Evolutionary conservation across 306 rosid species (phyloP).

Genomic region (Quercus glauca): DNA sequence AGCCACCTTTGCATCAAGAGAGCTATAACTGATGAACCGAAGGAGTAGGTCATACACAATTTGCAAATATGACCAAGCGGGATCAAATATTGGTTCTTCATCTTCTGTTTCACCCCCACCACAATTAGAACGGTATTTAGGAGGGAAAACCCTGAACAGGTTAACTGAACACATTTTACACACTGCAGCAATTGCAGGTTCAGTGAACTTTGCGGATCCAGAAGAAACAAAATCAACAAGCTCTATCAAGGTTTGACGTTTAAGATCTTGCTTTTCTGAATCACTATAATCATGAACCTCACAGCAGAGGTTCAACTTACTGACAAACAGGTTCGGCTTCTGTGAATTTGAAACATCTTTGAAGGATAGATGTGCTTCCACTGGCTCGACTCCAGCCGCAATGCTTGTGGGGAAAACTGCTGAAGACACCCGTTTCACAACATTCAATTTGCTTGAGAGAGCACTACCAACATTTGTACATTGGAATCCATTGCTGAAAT

Average conservation of each 20-base stretch:
- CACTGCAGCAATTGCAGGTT: conserved; percentile 74
- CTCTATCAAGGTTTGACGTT: conserved; percentile 76
- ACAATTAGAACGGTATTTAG: conserved; percentile 65
- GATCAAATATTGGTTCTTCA: conserved; percentile 97
- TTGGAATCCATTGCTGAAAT: conserved; percentile 80
- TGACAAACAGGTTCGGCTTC: conserved; percentile 78
- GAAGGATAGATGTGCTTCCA: conserved; percentile 83
- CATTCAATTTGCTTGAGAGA: conserved; percentile 89
- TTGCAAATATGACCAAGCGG: conserved; percentile 92
- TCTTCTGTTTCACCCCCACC: conserved; percentile 80
- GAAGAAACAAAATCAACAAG: conserved; percentile 90
- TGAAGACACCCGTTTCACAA: conserved; percentile 91
- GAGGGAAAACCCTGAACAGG: conserved; percentile 92
- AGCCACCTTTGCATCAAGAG: conserved; percentile 83
- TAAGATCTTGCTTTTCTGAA: conserved; percentile 75
- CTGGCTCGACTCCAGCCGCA: conserved; percentile 73
- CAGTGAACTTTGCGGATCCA: conserved; percentile 85
- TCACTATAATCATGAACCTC: conserved; percentile 64
- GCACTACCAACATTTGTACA: conserved; percentile 95
- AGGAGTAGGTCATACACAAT: conserved; percentile 92
- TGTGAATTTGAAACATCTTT: conserved; percentile 91
- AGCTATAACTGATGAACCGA: conserved; percentile 61
- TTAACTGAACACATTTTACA: conserved; percentile 89
- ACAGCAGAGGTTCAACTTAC: conserved; percentile 88
- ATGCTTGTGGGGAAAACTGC: conserved; percentile 94